Evolutionary conservation across 768 basidiomycete genomes (phyloP).

Genomic region (Boletus sp.): DNA sequence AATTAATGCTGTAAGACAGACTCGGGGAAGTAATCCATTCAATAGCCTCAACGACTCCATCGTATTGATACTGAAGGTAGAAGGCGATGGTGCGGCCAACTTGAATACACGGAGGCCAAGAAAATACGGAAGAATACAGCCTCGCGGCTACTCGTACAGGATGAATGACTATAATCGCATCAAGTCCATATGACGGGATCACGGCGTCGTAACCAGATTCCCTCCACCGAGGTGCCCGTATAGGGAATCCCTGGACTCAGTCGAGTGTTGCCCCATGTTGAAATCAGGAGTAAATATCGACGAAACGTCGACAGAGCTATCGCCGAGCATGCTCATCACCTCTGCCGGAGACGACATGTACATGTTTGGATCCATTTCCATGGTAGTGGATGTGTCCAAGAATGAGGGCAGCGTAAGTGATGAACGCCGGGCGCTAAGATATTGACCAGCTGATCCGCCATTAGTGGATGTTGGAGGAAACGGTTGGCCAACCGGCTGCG

Average conservation of each 20-base stretch:
- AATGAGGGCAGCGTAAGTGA: slow-evolving; percentile 28
- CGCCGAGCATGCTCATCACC: slow-evolving; percentile 61
- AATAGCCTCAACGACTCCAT: background rate
- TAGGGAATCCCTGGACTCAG: slow-evolving; percentile 27
- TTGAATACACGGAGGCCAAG: slow-evolving; percentile 10
- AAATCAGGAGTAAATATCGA: slow-evolving; percentile 35
- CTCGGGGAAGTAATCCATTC: background rate
- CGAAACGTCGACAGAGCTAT: slow-evolving; percentile 36
- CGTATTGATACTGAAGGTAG: slow-evolving; percentile 1
- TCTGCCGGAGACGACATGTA: slow-evolving; percentile 57
- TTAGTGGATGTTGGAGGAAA: slow-evolving; percentile 23
- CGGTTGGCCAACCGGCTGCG: slow-evolving; percentile 22
- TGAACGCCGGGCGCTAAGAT: slow-evolving; percentile 25
- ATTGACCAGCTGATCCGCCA: slow-evolving; percentile 16
- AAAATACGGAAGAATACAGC: slow-evolving; percentile 1
- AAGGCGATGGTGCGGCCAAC: background rate
- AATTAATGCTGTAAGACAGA: background rate
- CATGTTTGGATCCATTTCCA: slow-evolving; percentile 51
- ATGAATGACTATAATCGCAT: slow-evolving; percentile 6
- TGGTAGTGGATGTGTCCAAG: slow-evolving; percentile 28
- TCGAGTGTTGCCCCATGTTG: slow-evolving; percentile 24
- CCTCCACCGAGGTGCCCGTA: slow-evolving; percentile 28
- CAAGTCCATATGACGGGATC: slow-evolving; percentile 2
- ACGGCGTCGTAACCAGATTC: slow-evolving; percentile 29
- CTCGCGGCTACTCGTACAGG: slow-evolving; percentile 15